Evolutionary conservation across 805 yeast species (phyloP), one percentile per base, ranked within the genome.

Genomic region (Sungouiozyma ichnusensis): DNA sequence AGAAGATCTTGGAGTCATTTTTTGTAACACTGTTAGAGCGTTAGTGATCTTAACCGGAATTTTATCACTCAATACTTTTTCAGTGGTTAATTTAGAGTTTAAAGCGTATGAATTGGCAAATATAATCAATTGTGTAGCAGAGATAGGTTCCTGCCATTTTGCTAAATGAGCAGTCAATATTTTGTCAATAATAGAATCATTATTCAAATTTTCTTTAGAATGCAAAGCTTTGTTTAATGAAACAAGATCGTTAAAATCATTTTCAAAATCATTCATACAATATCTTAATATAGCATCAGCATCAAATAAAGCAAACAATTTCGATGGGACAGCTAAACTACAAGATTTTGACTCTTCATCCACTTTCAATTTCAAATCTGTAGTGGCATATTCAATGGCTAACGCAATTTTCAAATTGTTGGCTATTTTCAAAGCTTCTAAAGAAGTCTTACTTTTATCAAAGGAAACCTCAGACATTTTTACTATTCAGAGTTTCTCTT

Each of bases 221-320:
- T 54, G 48, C 20, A 62, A 53, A 24, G 11, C 6, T 11, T 24
- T 24, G 29, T 11, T 24, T 11, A 24, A 24, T 24, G 29, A 7
- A 11, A 7, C 11, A 7, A 11, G 11, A 24, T 24, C 29, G 11
- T 24, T 11, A 11, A 24, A 7, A 11, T 11, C 11, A 8, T 40
- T 51, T 4, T 60, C 43, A 46, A 76, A 79, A 47, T 76, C 78
- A 17, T 65, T 59, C 33, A 76, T 66, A 47, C 79, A 63, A 53
- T 76, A 82, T 58, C 78, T 77, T 47, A 81, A 79, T 40, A 81
- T 77, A 16, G 92, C 78, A 55, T 81, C 79, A 16, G 85, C 68
- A 58, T 81, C 85, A 44, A 68, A 62, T 47, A 82, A 67, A 50
- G 71, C 73, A 27, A 63, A 57, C 1, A 48, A 27, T 14, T 37